Evolutionary conservation across 2,329 filamentous ascomycete genomes (phyloP).

Genomic region (Epichloe typhina): DNA sequence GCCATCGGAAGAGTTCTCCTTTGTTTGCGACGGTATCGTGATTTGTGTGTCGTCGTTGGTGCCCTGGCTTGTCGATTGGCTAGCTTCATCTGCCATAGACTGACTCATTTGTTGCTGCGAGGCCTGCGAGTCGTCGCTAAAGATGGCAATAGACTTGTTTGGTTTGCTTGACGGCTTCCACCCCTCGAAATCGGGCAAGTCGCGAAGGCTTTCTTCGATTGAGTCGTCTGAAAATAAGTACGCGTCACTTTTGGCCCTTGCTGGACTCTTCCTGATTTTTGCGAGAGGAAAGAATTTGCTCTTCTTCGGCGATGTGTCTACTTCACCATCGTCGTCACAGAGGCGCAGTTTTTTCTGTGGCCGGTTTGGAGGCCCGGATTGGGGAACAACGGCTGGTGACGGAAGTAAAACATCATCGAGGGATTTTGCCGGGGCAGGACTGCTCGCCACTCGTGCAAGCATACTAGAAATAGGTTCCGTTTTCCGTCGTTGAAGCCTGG

Average conservation of each 20-base stretch:
- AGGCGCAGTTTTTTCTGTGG: slow-evolving; percentile 48
- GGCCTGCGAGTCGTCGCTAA: slow-evolving; percentile 26
- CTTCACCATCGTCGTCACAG: slow-evolving; percentile 29
- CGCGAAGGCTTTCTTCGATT: slow-evolving; percentile 38
- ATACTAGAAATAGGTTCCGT: slow-evolving; percentile 39
- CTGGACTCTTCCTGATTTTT: slow-evolving; percentile 14
- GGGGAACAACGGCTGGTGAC: slow-evolving; percentile 4
- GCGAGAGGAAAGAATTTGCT: slow-evolving; percentile 41
- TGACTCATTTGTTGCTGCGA: slow-evolving; percentile 10
- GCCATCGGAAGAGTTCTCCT: not conserved
- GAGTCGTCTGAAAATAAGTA: slow-evolving; percentile 44
- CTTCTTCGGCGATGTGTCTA: slow-evolving; percentile 24
- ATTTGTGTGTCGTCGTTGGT: not conserved
- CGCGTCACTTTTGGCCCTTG: slow-evolving; percentile 23
- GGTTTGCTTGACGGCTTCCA: slow-evolving; percentile 28
- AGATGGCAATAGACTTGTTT: slow-evolving; percentile 28
- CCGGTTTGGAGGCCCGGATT: slow-evolving; percentile 17
- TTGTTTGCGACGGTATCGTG: not conserved
- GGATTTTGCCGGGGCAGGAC: slow-evolving; percentile 9
- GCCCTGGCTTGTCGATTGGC: slow-evolving; percentile 1
- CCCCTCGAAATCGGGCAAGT: slow-evolving; percentile 37
- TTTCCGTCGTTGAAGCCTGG: slow-evolving; percentile 32
- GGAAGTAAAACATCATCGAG: slow-evolving; percentile 5
- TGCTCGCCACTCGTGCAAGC: slow-evolving; percentile 18
- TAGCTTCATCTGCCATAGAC: not conserved